Evolutionary conservation across 768 basidiomycete species (phyloP).

Genomic region (Cystofilobasidium capitatum): DNA sequence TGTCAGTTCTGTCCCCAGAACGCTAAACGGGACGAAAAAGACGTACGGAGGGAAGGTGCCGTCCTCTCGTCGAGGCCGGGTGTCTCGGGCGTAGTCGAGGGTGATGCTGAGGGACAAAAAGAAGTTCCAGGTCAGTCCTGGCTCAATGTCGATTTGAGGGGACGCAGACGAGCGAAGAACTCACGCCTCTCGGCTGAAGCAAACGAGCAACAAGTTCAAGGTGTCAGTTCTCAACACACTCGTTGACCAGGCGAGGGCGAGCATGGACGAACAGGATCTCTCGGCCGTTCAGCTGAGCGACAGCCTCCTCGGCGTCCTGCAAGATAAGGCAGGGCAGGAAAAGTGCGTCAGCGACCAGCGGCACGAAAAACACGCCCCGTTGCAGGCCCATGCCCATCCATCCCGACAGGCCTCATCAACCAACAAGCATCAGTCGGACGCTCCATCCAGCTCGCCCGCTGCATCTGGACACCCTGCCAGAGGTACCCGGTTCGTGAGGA

Average conservation of each 20-base stretch:
- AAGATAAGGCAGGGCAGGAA: background rate
- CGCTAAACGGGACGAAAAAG: background rate
- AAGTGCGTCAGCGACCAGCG: background rate
- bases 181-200: constrained; percentile 80
- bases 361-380: background rate
- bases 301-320: constrained; percentile 93
- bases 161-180: constrained; percentile 7
- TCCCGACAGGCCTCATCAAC: no score
- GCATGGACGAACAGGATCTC: constrained; percentile 2
- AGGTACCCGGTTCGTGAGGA: no score
- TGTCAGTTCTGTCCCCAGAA: no score
- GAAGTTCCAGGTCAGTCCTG: constrained; percentile 2
- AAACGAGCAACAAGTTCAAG: background rate
- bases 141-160: background rate
- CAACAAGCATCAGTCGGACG: no score
- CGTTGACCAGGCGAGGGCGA: background rate
- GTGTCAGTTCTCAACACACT: background rate
- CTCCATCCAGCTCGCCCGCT: background rate
- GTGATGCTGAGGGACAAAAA: constrained; percentile 55
- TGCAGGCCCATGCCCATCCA: background rate
- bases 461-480: background rate
- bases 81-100: constrained; percentile 89
- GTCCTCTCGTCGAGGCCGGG: constrained; percentile 68
- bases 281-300: constrained; percentile 52
- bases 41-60: constrained; percentile 44